Base-by-base conservation (phyloP, 2,329 filamentous ascomycete species). In the Aspergillaceae sp. region DNA sequence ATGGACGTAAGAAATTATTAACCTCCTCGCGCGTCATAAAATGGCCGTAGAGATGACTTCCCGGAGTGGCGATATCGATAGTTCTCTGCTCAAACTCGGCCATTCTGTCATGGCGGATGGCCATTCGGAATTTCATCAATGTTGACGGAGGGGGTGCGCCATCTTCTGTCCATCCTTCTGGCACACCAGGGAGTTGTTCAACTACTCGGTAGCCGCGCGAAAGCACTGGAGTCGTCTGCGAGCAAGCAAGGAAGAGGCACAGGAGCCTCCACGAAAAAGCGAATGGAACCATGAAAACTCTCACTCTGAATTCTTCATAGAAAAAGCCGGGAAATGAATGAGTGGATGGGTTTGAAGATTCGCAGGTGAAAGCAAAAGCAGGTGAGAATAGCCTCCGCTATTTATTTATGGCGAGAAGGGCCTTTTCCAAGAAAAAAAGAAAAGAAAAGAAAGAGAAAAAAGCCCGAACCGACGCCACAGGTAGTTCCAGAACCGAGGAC, bases 11-110 rank as follows among this genome's bases (percentile, higher is more conserved):
- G 45, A 78, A 69, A 0, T 69, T 65, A 29, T 74, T 74, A 33
- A 84, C 62, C 54, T 84, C 73, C 32, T 80, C 73, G n/a, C 75
- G 74, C 47, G 74, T 79, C 64, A 86, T 65, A 55, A 84, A 78
- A 54, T 74, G 68, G 33, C 82, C 82, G 59, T 86, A 86, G 19
- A 66, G 69, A 1, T 71, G 63, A 53, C 81, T 73, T 29, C 69
- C 71, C 1, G 82, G 82, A 0, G 77, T 79, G 0, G 82, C 83
- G 29, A 85, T 71, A 37, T 81, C 75, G 46, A 82, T 70, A 7
- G 83, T 72, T 5, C 68, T 73, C 56, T 78, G 72, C 59, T 84
- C 79, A 45, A 85, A 75, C 4, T 72, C 62, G 2, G 60, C 66
- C 34, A 70, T 59, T 40, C 73, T 72, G 26, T 73, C 71, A 62